Evolutionary conservation across 2,329 filamentous ascomycete genomes (phyloP), one percentile per base, ranked within the genome.

Genomic region (Stagonosporopsis rhizophila): DNA sequence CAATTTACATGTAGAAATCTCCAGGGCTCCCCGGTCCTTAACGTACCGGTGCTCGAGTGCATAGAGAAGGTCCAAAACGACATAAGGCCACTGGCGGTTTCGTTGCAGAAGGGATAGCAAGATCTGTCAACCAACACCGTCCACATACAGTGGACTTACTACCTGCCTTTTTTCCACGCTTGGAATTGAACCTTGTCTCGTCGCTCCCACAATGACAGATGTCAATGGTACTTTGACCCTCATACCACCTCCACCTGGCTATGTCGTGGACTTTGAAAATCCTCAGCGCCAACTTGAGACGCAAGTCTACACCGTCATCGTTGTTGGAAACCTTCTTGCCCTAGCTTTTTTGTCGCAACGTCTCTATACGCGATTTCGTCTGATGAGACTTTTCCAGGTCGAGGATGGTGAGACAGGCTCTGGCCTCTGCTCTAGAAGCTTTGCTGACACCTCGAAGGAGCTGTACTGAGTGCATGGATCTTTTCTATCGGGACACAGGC

Each of bases 231-330:
- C 56, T 4, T 28, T 58, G 17, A 59, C 56, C 4, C 19, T 61
- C 3, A 39, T 73, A 14, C 59, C 64, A 17, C 56, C 71, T n/a
- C 69, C 70, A 0, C 48, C 59, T 9, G 69, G 67, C 14, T 73
- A 72, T 51, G 47, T 63, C 8, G 69, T 72, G 22, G 52, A 72
- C 50, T 72, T 72, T 47, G 66, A 58, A 12, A 64, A 72, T 19
- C 71, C 71, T 3, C 52, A 57, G 23, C 55, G 64, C 5, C 58
- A 58, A 41, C 56, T 59, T 17, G 50, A 65, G n/a, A 40, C 39
- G 3, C 41, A 59, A 11, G 42, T 65, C 3, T 73, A 71, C 44
- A 52, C 52, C 7, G 45, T 72, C 1, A 58, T 61, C 19, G 64
- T 55, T 2, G 53, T 70, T 6, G 67, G 68, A 15, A 65, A 61